A percentile compares a stretch with the other conserved stretches of the same genome.
Evolutionary conservation across 129 eudicot species (phyloP).

Genomic region (Apium graveolens): DNA sequence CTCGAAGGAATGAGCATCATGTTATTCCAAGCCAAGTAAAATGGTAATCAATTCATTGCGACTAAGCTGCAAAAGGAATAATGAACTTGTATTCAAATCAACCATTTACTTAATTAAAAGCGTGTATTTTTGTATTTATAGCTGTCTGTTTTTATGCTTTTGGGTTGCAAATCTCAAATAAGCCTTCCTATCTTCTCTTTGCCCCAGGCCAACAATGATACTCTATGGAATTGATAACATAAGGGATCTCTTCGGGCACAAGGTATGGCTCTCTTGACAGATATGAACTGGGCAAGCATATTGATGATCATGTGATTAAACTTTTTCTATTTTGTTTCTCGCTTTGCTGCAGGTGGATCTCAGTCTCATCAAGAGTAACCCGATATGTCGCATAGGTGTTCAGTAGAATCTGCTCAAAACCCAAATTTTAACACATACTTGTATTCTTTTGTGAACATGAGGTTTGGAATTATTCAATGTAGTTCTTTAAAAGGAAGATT

Average conservation of each 20-base stretch:
- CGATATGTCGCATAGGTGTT: constrained; percentile 17
- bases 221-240: constrained; percentile 90
- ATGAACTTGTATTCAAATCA: neutral
- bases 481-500: neutral
- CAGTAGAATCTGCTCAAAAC: neutral
- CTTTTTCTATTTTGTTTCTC: constrained; percentile 6
- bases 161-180: neutral
- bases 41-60: neutral
- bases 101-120: neutral
- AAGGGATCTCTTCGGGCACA: constrained; percentile 95
- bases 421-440: neutral
- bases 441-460: neutral
- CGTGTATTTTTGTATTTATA: neutral
- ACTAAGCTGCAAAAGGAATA: neutral
- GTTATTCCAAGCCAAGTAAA: neutral
- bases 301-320: neutral
- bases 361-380: constrained; percentile 72
- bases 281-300: neutral
- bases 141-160: neutral
- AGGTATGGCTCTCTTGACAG: constrained; percentile 30
- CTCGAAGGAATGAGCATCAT: neutral
- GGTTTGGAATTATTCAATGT: neutral
- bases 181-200: neutral
- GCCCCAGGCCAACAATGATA: constrained; percentile 39
- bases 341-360: constrained; percentile 64